Evolutionary conservation across 345 rosid genomes (phyloP).

Genomic region (Moricandia arvensis): DNA sequence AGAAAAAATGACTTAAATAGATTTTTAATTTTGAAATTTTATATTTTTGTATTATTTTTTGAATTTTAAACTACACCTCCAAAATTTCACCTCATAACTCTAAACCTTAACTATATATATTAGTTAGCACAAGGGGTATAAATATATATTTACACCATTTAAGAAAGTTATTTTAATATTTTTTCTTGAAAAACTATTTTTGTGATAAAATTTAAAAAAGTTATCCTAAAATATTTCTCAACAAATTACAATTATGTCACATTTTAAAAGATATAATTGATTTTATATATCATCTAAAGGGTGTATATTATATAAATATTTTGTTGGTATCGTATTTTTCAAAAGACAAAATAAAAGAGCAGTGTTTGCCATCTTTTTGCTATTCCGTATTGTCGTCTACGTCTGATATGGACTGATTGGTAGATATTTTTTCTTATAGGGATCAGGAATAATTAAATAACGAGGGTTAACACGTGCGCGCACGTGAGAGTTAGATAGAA

Average conservation of each 20-base stretch:
- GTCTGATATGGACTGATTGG: conserved; percentile 17
- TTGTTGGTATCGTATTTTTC: background rate
- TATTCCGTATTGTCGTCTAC: conserved; percentile 8
- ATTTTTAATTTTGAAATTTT: no score
- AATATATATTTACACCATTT: no score
- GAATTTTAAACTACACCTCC: no score
- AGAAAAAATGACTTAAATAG: no score
- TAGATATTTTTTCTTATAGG: conserved; percentile 2
- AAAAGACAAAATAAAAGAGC: background rate
- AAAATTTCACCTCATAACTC: no score
- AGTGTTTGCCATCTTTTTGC: conserved; percentile 16
- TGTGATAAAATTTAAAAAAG: no score
- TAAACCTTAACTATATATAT: no score
- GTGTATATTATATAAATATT: background rate
- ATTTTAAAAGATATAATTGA: background rate
- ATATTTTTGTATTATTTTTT: no score
- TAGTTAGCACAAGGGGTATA: no score
- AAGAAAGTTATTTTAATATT: no score
- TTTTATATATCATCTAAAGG: background rate
- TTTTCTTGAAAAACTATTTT: no score
- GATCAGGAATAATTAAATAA: background rate
- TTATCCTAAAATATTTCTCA: no score
- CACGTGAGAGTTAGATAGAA: conserved; percentile 28
- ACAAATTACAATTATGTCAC: background rate
- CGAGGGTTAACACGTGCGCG: conserved; percentile 21